Evolutionary conservation across 176 grass and related monocot genomes (phyloP).

Genomic region (Triticum urartu): DNA sequence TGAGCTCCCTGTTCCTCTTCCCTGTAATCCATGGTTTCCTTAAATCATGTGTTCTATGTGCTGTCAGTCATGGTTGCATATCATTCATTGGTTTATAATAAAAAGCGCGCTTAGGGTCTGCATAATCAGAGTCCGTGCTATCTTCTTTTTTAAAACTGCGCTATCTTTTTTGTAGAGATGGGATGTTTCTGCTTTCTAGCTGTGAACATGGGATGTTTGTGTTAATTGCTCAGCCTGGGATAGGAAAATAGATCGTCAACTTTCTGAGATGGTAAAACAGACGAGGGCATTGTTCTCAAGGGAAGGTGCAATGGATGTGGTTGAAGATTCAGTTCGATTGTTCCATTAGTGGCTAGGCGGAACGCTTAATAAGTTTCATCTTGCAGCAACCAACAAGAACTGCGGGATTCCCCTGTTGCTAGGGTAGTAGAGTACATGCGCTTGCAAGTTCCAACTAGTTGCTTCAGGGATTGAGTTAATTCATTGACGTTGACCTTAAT

Average conservation of each 20-base stretch:
- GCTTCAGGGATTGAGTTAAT: not conserved
- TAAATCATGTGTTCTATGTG: not conserved
- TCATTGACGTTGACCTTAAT: not conserved
- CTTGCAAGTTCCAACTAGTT: not conserved
- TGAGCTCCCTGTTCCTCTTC: conserved; percentile 25
- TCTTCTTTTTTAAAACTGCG: not conserved
- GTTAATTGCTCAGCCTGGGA: not conserved
- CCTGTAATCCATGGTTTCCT: not conserved
- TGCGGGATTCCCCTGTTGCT: not conserved
- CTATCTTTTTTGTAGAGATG: not conserved
- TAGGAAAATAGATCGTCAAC: not conserved
- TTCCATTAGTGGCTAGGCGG: not conserved
- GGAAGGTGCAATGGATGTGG: not conserved
- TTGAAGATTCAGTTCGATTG: not conserved
- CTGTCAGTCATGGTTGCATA: not conserved
- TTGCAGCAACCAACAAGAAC: not conserved
- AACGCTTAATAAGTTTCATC: not conserved
- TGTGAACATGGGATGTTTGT: not conserved
- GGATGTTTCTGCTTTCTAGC: not conserved
- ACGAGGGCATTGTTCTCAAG: not conserved
- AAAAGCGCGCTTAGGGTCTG: not conserved
- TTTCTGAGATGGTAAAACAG: not conserved
- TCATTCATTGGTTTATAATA: too few relatives aligned
- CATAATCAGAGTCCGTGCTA: not conserved
- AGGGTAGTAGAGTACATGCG: not conserved